Percentiles rank a stretch among this genome's conserved stretches.
phyloP scores from a whole-genome alignment of 1,284 basidiomycete genomes.

The Ceratobasidium sp. region DNA sequence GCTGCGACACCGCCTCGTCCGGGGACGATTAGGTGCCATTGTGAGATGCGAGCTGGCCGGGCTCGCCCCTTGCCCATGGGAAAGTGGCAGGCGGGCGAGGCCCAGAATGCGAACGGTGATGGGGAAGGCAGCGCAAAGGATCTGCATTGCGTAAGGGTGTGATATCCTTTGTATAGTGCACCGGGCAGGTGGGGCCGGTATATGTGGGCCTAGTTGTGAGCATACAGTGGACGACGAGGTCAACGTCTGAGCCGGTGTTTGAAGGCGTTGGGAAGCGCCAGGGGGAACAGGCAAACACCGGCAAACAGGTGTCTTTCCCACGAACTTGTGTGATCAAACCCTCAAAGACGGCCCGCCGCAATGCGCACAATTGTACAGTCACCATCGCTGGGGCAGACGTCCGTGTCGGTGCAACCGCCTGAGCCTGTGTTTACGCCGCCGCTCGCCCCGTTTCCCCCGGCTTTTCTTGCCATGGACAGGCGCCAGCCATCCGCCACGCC shows the following conservation, averaged over 20 bases:
- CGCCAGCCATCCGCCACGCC: slow-evolving; percentile 24
- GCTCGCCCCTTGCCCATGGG: slow-evolving; percentile 34
- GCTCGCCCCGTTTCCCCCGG: slow-evolving; percentile 17
- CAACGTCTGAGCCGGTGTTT: background rate
- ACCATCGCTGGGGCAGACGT: slow-evolving; percentile 19
- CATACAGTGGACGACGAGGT: background rate
- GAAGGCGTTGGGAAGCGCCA: slow-evolving; percentile 4
- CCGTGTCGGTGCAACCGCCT: slow-evolving; percentile 12
- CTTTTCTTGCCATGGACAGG: slow-evolving; percentile 25
- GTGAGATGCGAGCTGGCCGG: slow-evolving; percentile 29
- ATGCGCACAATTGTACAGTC: slow-evolving; percentile 32
- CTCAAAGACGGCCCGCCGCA: slow-evolving; percentile 19
- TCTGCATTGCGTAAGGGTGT: background rate
- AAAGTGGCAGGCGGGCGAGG: slow-evolving; percentile 31
- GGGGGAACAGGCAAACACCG: slow-evolving; percentile 3
- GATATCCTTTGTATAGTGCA: background rate
- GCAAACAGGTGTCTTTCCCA: slow-evolving; percentile 22
- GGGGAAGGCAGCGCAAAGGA: background rate
- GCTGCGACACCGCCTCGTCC: slow-evolving; percentile 17
- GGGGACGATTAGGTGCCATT: slow-evolving; percentile 26
- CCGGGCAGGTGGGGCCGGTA: background rate
- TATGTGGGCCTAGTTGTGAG: background rate
- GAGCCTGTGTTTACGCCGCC: background rate
- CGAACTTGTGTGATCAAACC: background rate
- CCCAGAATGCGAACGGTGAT: slow-evolving; percentile 31